These are phyloP conservation scores for Smallanthus sonchifolius DNA, from an alignment of 129 eudicot genomes.

Conservation along the genomic window DNA sequence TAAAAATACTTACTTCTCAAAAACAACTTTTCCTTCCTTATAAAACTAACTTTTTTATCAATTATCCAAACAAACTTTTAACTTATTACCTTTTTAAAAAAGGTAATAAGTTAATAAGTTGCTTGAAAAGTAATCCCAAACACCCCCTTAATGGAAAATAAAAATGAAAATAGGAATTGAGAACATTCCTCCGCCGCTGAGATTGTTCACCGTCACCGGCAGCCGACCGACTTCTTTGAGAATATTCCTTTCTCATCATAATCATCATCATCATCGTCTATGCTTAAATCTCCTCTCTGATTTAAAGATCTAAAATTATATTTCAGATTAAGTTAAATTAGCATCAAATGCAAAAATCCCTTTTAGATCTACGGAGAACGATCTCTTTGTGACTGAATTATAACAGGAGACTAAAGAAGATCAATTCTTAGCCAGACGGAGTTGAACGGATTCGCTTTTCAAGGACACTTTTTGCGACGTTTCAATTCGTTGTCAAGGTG, in stretches of 20 bases:
- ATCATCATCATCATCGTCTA: background rate
- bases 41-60: too few species aligned
- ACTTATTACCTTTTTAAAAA: too few species aligned
- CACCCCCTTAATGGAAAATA: background rate
- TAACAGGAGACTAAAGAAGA: background rate
- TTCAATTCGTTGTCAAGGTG: slow-evolving; percentile 12
- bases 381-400: slow-evolving; percentile 2
- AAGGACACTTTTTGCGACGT: slow-evolving; percentile 8
- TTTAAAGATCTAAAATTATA: background rate
- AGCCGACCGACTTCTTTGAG: background rate
- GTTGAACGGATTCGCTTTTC: background rate
- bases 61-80: too few species aligned
- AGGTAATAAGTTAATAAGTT: too few species aligned
- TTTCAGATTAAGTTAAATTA: too few species aligned
- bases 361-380: slow-evolving; percentile 8
- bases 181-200: slow-evolving; percentile 17
- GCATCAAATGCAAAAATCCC: too few species aligned
- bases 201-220: slow-evolving; percentile 22
- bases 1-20: too few species aligned
- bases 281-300: background rate
- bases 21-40: too few species aligned
- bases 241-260: background rate
- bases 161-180: background rate
- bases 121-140: too few species aligned
- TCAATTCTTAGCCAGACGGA: background rate